phyloP scores from a whole-genome alignment of 306 rosid genomes.

The Trichosanthes cucumerina region DNA sequence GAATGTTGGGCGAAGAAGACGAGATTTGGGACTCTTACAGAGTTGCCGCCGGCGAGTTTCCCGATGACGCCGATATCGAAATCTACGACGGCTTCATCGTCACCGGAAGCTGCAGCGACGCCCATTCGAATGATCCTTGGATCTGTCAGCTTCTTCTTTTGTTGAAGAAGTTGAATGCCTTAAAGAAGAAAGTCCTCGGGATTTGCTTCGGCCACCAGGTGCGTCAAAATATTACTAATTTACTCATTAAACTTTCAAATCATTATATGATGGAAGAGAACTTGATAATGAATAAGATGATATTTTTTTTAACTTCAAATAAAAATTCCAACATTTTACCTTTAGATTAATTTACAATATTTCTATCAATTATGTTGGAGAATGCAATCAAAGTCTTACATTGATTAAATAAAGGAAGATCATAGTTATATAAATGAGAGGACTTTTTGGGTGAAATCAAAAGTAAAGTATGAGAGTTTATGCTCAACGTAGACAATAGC shows the following conservation, averaged over 20 bases:
- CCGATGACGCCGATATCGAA: slow-evolving; percentile 25
- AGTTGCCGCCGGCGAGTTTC: slow-evolving; percentile 49
- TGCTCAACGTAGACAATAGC: too few relatives aligned
- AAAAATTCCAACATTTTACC: too few relatives aligned
- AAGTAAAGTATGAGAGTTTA: too few relatives aligned
- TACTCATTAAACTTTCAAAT: not conserved
- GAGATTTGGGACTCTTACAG: slow-evolving; percentile 64
- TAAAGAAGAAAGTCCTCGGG: slow-evolving; percentile 63
- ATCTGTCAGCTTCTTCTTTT: slow-evolving; percentile 43
- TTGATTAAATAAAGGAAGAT: too few relatives aligned
- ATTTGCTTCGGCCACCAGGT: slow-evolving; percentile 52
- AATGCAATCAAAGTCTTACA: too few relatives aligned
- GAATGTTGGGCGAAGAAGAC: slow-evolving; percentile 64
- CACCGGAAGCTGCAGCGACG: slow-evolving; percentile 80
- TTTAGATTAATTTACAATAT: too few relatives aligned
- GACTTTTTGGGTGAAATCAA: too few relatives aligned
- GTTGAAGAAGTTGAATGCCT: slow-evolving; percentile 31
- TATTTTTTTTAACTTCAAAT: too few relatives aligned
- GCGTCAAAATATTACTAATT: not conserved
- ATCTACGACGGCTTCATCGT: slow-evolving; percentile 61
- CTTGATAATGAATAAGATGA: too few relatives aligned
- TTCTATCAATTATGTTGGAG: too few relatives aligned
- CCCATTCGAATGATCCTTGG: slow-evolving; percentile 71
- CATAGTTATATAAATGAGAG: too few relatives aligned
- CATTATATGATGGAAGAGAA: too few relatives aligned